A percentile compares a stretch with the other conserved stretches of the same genome.
Evolutionary conservation across 192 early-diverging fungal species (phyloP).

Genomic region (Funneliformis mosseae): DNA sequence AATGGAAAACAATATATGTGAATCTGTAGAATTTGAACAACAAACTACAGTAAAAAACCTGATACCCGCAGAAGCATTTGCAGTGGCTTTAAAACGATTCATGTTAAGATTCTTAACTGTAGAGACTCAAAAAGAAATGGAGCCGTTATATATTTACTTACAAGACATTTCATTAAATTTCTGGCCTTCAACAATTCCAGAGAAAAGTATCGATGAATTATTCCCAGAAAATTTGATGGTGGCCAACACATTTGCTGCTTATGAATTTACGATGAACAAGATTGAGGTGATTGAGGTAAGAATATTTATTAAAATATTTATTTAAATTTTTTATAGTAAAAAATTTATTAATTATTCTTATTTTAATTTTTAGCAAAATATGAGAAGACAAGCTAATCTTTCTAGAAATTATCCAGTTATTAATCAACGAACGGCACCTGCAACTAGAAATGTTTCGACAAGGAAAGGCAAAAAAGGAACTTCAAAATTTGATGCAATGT

Average conservation of each 20-base stretch:
- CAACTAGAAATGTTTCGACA: no score
- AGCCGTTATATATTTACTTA: not conserved
- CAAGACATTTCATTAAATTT: not conserved
- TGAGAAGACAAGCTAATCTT: no score
- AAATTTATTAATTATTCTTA: no score
- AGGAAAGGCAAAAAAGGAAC: no score
- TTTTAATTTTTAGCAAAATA: no score
- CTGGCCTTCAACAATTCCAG: not conserved
- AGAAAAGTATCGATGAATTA: not conserved
- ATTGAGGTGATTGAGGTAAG: not conserved
- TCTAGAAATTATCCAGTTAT: no score
- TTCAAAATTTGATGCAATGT: no score
- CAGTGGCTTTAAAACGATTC: slow-evolving; percentile 11
- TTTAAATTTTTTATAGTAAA: no score
- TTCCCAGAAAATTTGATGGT: slow-evolving; percentile 2
- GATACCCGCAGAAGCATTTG: not conserved
- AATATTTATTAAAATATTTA: no score
- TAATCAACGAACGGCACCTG: no score
- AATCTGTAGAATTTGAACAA: not conserved
- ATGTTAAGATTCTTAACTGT: slow-evolving; percentile 2
- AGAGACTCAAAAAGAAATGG: not conserved
- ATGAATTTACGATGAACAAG: not conserved
- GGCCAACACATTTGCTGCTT: not conserved
- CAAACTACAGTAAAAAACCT: not conserved
- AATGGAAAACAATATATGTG: not conserved